Evolutionary conservation across 306 rosid species (phyloP).

Genomic region (Hylodesmum podocarpum): DNA sequence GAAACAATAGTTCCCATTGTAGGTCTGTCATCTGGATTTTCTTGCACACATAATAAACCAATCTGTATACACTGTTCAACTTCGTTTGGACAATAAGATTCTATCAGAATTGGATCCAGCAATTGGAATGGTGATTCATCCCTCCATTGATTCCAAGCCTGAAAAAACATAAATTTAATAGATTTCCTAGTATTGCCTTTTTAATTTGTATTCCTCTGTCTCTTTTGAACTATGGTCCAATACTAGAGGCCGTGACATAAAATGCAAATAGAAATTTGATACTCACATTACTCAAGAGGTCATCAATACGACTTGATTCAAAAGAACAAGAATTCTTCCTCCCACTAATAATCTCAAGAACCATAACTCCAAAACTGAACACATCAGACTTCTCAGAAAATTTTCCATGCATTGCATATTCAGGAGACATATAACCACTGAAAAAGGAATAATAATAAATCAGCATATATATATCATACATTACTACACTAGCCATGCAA

Average conservation of each 20-base stretch:
- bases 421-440: conserved; percentile 47
- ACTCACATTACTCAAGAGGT: conserved; percentile 51
- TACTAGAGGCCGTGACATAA: neutral
- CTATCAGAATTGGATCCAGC: conserved; percentile 39
- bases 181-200: neutral
- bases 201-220: neutral
- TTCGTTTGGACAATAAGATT: conserved; percentile 37
- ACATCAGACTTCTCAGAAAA: conserved; percentile 46
- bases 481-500: neutral
- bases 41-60: conserved; percentile 69
- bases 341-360: conserved; percentile 52
- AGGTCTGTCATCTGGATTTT: conserved; percentile 62
- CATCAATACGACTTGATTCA: conserved; percentile 34
- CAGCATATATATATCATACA: neutral
- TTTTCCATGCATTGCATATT: conserved; percentile 50
- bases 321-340: conserved; percentile 40
- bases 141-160: conserved; percentile 63
- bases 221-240: neutral
- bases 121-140: conserved; percentile 36
- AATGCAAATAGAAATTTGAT: neutral
- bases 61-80: conserved; percentile 50
- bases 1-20: conserved; percentile 51
- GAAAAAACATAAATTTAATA: conserved; percentile 9
- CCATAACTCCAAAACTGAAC: conserved; percentile 50
- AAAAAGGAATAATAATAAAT: neutral